Evolutionary conservation across 2,329 filamentous ascomycete genomes (phyloP), one percentile per base, ranked within the genome.

Genomic region (Neocatenulostroma microsporum): DNA sequence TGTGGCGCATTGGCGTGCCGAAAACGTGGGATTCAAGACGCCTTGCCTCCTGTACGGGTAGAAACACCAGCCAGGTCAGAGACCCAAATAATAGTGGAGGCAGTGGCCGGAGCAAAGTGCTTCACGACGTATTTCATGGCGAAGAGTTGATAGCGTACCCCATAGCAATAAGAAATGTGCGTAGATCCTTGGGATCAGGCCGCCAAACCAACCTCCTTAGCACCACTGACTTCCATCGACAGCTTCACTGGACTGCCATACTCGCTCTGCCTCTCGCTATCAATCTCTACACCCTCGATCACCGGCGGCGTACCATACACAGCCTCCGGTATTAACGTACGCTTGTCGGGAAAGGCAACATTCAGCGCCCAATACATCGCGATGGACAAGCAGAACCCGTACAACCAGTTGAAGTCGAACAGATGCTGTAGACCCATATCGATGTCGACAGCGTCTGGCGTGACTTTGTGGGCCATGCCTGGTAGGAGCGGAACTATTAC

Each of bases 401-500:
- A 31, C 9, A 31, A 6, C 29, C 29, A 31, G 17, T 31, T 31
- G 29, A 31, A 31, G 6, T 6, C 29, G 29, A 31, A 20, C 5
- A 31, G 17, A 14, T 31, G 29, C 25, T 34, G 29, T 5, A 40
- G 34, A 11, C 41, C 37, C 13, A 27, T 28, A 7, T 34, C 37
- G 14, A 44, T 42, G 29, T 32, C 9, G 6, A 31, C 18, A 24
- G 36, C 15, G 36, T 34, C 36, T 17, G 21, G 20, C 23, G 33
- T 47, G 35, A 50, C 45, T 11, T 39, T 38, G 30, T 47, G 26
- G 5, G 46, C 48, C 28, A 54, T 41, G 0, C 74, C 75, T 0
- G 75, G 75, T 3, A 80, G 50, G 21, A 67, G 68, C 0, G 76
- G 74, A 1, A 58, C 67, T 1, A 78, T 69, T 5, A 72, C 72